Percentiles rank a stretch among this genome's conserved stretches.
Conservation (phyloP, 257 asterid species). For the Linderniella brevidens region DNA sequence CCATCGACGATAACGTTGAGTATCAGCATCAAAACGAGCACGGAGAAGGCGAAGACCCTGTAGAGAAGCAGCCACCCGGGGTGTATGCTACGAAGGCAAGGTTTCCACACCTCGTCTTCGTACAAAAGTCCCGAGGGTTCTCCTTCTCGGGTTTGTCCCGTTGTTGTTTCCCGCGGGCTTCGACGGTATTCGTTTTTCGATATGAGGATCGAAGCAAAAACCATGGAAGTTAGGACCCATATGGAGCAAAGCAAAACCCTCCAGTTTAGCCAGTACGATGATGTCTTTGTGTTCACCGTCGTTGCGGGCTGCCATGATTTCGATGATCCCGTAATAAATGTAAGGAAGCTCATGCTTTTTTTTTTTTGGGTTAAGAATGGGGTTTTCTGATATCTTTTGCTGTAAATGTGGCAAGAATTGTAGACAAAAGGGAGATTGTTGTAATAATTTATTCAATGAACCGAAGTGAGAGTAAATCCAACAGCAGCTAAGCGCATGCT, state of each 20-base stretch:
- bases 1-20: slow-evolving; percentile 64
- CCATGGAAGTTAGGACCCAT: slow-evolving; percentile 51
- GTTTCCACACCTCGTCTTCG: slow-evolving; percentile 83
- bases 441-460: no score
- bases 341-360: slow-evolving; percentile 50
- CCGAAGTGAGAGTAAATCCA: no score
- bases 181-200: slow-evolving; percentile 45
- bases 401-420: no score
- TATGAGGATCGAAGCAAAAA: slow-evolving; percentile 53
- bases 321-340: slow-evolving; percentile 69
- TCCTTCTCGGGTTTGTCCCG: slow-evolving; percentile 2
- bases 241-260: slow-evolving; percentile 53
- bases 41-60: slow-evolving; percentile 50
- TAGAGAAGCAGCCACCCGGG: slow-evolving; percentile 74
- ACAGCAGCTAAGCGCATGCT: no score
- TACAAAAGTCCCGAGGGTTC: slow-evolving; percentile 39
- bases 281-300: slow-evolving; percentile 57
- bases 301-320: slow-evolving; percentile 77
- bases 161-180: slow-evolving; percentile 7
- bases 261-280: slow-evolving; percentile 89
- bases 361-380: not conserved
- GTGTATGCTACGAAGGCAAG: slow-evolving; percentile 59
- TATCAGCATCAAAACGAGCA: slow-evolving; percentile 61
- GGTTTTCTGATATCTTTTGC: no score
- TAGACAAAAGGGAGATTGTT: no score